These are phyloP conservation scores for Fusarium sp. DNA, from an alignment of 2,329 filamentous ascomycete species.

Conservation along the genomic window DNA sequence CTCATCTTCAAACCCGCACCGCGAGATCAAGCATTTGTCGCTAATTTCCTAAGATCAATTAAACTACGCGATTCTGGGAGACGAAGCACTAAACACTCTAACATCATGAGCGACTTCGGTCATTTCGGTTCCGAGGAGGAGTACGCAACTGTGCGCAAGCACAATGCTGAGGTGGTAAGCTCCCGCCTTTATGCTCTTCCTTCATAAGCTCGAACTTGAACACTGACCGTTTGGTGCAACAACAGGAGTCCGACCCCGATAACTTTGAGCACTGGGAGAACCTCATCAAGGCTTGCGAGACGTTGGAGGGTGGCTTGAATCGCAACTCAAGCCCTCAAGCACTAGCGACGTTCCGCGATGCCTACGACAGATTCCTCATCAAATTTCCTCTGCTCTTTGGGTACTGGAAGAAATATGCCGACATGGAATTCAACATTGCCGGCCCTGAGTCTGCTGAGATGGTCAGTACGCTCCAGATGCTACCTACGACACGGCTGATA, in stretches of 20 bases:
- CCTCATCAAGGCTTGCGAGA: slow-evolving; percentile 82
- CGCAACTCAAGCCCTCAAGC: slow-evolving; percentile 96
- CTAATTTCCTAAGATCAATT: slow-evolving; percentile 9
- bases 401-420: slow-evolving; percentile 99
- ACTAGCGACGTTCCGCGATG: slow-evolving; percentile 84
- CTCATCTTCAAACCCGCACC: slow-evolving; percentile 18
- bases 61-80: slow-evolving; percentile 15
- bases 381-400: slow-evolving; percentile 97
- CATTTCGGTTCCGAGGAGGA: slow-evolving; percentile 82
- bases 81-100: slow-evolving; percentile 1
- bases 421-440: slow-evolving; percentile 95
- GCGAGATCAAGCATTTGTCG: slow-evolving; percentile 1
- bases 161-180: slow-evolving; percentile 78
- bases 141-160: slow-evolving; percentile 81
- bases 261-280: slow-evolving; percentile 97
- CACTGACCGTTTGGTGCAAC: slow-evolving; percentile 32
- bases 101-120: slow-evolving; percentile 73
- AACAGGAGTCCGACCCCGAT: slow-evolving; percentile 76
- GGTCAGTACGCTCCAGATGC: slow-evolving; percentile 62
- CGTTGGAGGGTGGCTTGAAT: slow-evolving; percentile 90
- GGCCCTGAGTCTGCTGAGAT: slow-evolving; percentile 97
- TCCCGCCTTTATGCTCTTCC: not conserved
- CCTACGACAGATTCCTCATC: slow-evolving; percentile 91
- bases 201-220: not conserved
- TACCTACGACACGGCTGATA: slow-evolving; percentile 15